These are phyloP conservation scores for Quercus engelmannii DNA, from an alignment of 306 rosid genomes.

Conservation along the genomic window DNA sequence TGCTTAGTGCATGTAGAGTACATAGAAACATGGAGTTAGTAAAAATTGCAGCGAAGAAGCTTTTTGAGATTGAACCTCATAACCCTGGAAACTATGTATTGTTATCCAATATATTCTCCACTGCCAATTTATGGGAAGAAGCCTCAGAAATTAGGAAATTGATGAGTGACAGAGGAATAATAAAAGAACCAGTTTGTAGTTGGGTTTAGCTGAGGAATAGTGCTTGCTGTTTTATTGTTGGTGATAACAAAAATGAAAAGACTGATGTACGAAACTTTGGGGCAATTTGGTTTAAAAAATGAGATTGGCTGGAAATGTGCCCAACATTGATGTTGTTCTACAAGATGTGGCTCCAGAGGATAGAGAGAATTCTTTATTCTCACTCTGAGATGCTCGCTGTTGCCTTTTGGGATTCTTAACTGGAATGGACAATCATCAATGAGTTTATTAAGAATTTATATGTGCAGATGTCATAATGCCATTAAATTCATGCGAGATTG, in stretches of 20 bases:
- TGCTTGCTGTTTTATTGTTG: slow-evolving; percentile 44
- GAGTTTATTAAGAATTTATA: slow-evolving; percentile 51
- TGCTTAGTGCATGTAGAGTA: slow-evolving; percentile 57
- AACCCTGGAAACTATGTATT: slow-evolving; percentile 46
- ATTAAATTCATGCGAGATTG: slow-evolving; percentile 49
- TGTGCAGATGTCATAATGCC: slow-evolving; percentile 57
- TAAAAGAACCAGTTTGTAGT: slow-evolving; percentile 58
- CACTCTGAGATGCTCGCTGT: slow-evolving; percentile 54
- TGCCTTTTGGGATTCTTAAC: slow-evolving; percentile 53
- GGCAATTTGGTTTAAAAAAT: slow-evolving; percentile 43
- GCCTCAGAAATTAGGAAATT: slow-evolving; percentile 48
- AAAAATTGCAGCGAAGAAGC: slow-evolving; percentile 41
- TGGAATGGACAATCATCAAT: slow-evolving; percentile 42
- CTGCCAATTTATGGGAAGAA: slow-evolving; percentile 54
- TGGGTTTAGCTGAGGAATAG: slow-evolving; percentile 55
- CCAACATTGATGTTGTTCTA: slow-evolving; percentile 51
- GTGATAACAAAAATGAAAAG: slow-evolving; percentile 41
- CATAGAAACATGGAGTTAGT: slow-evolving; percentile 44
- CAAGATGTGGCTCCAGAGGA: slow-evolving; percentile 59
- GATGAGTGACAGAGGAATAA: slow-evolving; percentile 51
- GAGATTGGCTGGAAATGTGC: slow-evolving; percentile 45
- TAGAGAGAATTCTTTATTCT: slow-evolving; percentile 41
- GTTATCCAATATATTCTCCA: slow-evolving; percentile 39
- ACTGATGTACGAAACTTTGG: slow-evolving; percentile 24
- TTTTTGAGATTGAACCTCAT: slow-evolving; percentile 53